Conservation (phyloP, 2,329 filamentous ascomycete genomes). For the Zymoseptoria brevis region DNA sequence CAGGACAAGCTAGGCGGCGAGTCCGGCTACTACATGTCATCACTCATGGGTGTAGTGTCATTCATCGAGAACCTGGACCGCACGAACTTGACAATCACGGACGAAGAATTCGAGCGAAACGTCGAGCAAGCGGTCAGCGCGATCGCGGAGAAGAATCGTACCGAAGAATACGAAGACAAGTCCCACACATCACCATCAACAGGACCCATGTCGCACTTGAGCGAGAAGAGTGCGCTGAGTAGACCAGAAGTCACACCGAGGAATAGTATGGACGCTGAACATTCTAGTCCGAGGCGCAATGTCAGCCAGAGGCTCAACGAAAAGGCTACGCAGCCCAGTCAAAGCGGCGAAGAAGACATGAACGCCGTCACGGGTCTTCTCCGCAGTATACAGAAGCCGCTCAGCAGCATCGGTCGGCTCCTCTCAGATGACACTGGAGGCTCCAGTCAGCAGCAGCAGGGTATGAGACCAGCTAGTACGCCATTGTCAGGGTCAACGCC, state of each 20-base stretch:
- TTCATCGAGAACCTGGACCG: constrained; percentile 96
- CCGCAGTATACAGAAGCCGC: constrained; percentile 80
- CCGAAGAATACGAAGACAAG: constrained; percentile 40
- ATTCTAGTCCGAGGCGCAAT: constrained; percentile 50
- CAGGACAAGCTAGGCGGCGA: constrained; percentile 97
- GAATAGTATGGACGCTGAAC: constrained; percentile 53
- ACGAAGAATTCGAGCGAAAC: constrained; percentile 90
- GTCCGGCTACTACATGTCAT: constrained; percentile 95
- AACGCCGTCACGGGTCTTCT: constrained; percentile 78
- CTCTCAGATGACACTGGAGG: constrained; percentile 62
- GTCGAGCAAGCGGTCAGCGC: constrained; percentile 95
- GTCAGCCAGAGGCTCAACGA: constrained; percentile 40
- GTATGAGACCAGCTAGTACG: constrained; percentile 34
- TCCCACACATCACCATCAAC: constrained; percentile 29
- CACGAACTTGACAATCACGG: constrained; percentile 83
- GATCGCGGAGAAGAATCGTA: constrained; percentile 81
- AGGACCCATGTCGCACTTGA: constrained; percentile 32
- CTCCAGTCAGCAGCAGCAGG: constrained; percentile 22
- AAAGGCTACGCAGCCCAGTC: constrained; percentile 12
- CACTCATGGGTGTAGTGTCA: constrained; percentile 86
- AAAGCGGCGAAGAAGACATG: constrained; percentile 55
- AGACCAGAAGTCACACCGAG: constrained; percentile 52
- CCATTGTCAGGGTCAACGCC: constrained; percentile 42
- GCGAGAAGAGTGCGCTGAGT: constrained; percentile 43
- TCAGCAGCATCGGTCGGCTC: constrained; percentile 88